Base-by-base conservation (phyloP, 345 rosid species). In the Aegle marmelos region DNA sequence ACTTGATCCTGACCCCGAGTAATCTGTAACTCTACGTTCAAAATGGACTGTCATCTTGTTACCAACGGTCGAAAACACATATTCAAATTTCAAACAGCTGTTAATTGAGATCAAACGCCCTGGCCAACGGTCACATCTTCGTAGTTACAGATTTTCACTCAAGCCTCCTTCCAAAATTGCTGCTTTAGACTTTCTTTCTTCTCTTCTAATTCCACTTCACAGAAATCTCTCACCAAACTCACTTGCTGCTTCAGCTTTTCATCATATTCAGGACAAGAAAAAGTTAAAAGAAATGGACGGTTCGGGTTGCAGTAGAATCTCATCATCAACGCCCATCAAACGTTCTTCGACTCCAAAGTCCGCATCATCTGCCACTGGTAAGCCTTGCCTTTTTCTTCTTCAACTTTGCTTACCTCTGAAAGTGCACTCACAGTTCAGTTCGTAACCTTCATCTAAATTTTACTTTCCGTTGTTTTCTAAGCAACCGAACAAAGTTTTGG, bases 211-310 rank as follows among this genome's bases (percentile, higher is more conserved):
- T 21, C 25, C 5, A 2, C 9, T 30, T 7, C 57, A 1, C n/a
- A 48, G 21, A 54, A 2, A 31, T 59, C 76, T 37, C 25, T 53
- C 57, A 36, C 53, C 69, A 37, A 4, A 59, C 45, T 41, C 16
- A 17, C 30, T 54, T 70, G 24, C 68, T 60, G 16, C 27, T 39
- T 6, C 66, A 57, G 53, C 16, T 74, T 39, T 31, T 14, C 13
- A 9, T 34, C 45, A 34, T 19, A 9, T 33, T 30, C 9, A 48
- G 24, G 39, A 24, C 45, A 17, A 25, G 16, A 19, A 34, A 7
- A 45, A 67, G 14, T 24, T 22, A 25, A 25, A 41, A 69, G 56
- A 64, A 74, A 84, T 82, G 87, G 78, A 82, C 45, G 61, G 69
- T 53, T 70, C 81, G 13, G 70, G 56, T 54, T 13, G 27, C 4